Evolutionary conservation across 441 rosid species (phyloP), one percentile per base, ranked within the genome.

Genomic region (Populus hybrid): DNA sequence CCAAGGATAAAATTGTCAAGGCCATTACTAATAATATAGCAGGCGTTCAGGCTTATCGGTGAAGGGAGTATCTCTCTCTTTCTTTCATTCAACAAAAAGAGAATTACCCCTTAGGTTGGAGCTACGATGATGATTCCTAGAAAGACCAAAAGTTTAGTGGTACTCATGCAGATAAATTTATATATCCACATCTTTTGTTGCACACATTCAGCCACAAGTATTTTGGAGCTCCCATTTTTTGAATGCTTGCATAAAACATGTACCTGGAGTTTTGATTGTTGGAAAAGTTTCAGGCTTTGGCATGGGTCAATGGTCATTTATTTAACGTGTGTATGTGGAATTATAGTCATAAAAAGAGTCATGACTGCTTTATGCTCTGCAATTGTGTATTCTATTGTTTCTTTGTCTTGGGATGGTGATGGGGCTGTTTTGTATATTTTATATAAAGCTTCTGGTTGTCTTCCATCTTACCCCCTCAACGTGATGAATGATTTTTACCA

Each of bases 201-300:
- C 63, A 75, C 20, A 7, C 56, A 68, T 11, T 31, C 28, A 59
- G 74, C 50, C 65, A 65, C 40, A 7, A 53, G 71, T 33, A 8
- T 35, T 28, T 64, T 50, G 23, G 56, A 72, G 38, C 11, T 59
- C 21, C 42, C n/a, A 4, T 20, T 70, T 33, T 11, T 11, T 64
- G 18, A 61, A 14, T 61, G 12, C 24, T 14, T 20, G 59, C 74
- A 59, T 69, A 53, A 11, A 45, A 45, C 56, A 33, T 53, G 3
- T 61, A 42, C 50, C 76, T 74, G 73, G 68, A 75, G 75, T 14
- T 61, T 71, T 24, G 72, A 24, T 72, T 14, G 59, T 53, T 68
- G 71, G 64, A 68, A 67, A 56, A 69, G 64, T 69, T 38, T 24
- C 24, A n/a, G 35, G 35, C 28, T 3, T 14, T 14, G 29, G 9